phyloP scores from a whole-genome alignment of 768 basidiomycete species.

The Kwoniella sp. region DNA sequence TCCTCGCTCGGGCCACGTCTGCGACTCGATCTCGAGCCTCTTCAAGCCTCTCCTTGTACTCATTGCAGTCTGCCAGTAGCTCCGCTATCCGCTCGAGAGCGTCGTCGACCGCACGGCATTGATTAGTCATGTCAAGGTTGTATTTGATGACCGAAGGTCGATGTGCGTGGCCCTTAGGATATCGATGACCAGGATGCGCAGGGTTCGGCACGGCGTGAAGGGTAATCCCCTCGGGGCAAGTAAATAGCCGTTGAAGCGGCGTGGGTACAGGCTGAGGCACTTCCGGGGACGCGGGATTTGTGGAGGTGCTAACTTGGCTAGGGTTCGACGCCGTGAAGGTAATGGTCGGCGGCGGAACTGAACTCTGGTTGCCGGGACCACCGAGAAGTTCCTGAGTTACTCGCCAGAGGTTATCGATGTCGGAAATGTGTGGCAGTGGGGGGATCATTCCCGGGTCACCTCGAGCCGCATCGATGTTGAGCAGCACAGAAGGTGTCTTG shows the following conservation, averaged over 20 bases:
- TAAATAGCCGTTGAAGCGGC: conserved; percentile 45
- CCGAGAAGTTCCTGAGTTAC: conserved; percentile 36
- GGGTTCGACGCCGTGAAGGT: conserved; percentile 18
- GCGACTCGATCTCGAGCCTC: conserved; percentile 49
- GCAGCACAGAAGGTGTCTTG: neutral
- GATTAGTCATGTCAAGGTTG: conserved; percentile 41
- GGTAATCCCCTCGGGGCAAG: conserved; percentile 41
- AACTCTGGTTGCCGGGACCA: neutral
- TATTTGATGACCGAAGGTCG: conserved; percentile 27
- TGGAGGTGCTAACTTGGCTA: conserved; percentile 1
- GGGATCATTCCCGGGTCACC: conserved; percentile 13
- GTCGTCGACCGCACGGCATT: conserved; percentile 41
- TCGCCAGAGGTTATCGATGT: conserved; percentile 40
- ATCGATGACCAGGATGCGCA: conserved; percentile 20
- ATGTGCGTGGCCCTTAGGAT: conserved; percentile 17
- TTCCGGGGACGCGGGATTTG: too few relatives aligned
- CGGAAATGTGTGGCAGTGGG: conserved; percentile 32
- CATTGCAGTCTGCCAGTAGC: conserved; percentile 48
- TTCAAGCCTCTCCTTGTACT: conserved; percentile 49
- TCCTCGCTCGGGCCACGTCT: conserved; percentile 46
- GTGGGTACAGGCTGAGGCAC: conserved; percentile 24
- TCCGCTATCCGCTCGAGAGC: conserved; percentile 47
- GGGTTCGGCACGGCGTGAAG: conserved; percentile 23
- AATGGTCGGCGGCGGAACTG: conserved; percentile 19
- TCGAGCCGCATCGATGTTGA: too few relatives aligned